phyloP scores from a whole-genome alignment of 306 rosid genomes.

The Inga leiocalycina region DNA sequence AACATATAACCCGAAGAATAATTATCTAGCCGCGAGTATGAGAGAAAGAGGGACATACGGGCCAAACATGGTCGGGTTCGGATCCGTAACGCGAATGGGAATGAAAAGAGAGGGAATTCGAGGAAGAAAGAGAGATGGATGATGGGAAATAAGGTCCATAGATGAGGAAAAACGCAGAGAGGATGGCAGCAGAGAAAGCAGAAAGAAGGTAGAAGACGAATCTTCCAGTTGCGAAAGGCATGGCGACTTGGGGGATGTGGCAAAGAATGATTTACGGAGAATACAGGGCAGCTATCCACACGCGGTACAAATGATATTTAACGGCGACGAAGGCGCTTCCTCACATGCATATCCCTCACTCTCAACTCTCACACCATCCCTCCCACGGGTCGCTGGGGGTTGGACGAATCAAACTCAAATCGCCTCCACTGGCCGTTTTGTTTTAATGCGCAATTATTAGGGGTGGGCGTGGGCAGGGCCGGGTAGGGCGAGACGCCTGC shows the following conservation, averaged over 20 bases:
- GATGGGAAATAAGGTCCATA: neutral
- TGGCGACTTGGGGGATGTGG: neutral
- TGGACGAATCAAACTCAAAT: no score
- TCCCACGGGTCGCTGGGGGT: no score
- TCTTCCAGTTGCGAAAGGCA: conserved; percentile 48
- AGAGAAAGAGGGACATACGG: conserved; percentile 44
- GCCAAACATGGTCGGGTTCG: conserved; percentile 59
- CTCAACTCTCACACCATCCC: no score
- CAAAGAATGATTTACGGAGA: neutral
- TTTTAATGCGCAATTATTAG: no score
- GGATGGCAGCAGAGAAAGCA: conserved; percentile 55
- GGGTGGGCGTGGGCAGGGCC: no score
- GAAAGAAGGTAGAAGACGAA: conserved; percentile 61
- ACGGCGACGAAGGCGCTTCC: neutral
- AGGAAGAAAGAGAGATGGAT: neutral
- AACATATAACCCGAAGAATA: neutral
- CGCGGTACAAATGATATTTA: neutral
- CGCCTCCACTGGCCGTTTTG: no score
- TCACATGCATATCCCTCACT: neutral
- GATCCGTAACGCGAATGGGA: conserved; percentile 30
- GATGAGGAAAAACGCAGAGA: conserved; percentile 52
- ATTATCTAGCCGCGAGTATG: neutral
- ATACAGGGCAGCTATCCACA: neutral
- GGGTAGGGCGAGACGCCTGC: no score
- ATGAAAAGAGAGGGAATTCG: conserved; percentile 22